A percentile compares a stretch with the other conserved stretches of the same genome.
These are phyloP conservation scores for Aspergillus leporis DNA, from an alignment of 495 filamentous ascomycete genomes.

Conservation along the genomic window DNA sequence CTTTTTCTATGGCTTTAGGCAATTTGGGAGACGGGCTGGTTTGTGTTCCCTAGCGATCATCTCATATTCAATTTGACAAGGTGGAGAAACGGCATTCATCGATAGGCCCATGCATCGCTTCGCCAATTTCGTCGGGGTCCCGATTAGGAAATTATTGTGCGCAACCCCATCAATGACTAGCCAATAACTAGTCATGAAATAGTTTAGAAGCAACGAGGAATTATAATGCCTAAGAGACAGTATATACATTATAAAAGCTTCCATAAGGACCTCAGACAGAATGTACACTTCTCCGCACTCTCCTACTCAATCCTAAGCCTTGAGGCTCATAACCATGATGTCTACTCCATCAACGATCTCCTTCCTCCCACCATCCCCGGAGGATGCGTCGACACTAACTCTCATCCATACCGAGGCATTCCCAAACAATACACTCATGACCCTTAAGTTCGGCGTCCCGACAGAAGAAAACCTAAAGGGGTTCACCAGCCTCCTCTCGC, in stretches of 20 bases:
- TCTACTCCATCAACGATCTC: neutral
- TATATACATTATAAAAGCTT: neutral
- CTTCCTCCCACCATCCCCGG: neutral
- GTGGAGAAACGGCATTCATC: no score
- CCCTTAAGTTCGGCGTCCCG: conserved; percentile 5
- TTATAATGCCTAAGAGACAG: no score
- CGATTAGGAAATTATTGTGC: neutral
- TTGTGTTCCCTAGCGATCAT: no score
- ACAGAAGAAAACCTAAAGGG: neutral
- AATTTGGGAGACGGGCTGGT: no score
- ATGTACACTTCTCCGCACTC: neutral
- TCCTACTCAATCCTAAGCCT: neutral
- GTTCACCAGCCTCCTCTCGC: neutral
- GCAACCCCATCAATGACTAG: no score
- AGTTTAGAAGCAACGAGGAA: no score
- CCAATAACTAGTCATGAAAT: no score
- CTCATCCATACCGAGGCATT: neutral
- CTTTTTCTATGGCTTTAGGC: no score
- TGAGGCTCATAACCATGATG: neutral
- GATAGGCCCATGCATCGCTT: no score
- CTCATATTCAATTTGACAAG: no score
- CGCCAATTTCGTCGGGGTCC: neutral
- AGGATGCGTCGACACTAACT: neutral
- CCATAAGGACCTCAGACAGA: neutral
- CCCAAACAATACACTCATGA: neutral